phyloP scores from a whole-genome alignment of 345 rosid genomes.

The Salix viminalis region DNA sequence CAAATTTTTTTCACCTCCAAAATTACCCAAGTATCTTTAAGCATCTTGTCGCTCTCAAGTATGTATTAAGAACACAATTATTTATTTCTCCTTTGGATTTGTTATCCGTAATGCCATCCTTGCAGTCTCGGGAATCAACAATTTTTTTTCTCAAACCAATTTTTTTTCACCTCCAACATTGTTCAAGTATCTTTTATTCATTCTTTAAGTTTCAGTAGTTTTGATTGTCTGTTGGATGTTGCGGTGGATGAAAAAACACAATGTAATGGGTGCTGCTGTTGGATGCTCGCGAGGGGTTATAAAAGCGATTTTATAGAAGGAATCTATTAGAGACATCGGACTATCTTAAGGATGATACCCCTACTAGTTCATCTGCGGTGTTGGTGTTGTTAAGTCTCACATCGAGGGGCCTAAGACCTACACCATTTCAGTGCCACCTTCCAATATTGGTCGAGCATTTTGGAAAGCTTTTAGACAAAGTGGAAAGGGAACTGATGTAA shows the following conservation, averaged over 20 bases:
- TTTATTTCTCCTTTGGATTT: background rate
- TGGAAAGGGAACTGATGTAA: constrained; percentile 27
- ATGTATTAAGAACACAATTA: background rate
- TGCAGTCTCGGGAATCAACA: background rate
- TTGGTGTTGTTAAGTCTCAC: constrained; percentile 26
- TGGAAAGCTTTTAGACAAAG: constrained; percentile 27
- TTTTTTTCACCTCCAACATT: background rate
- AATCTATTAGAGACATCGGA: constrained; percentile 19
- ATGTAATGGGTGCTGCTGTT: background rate
- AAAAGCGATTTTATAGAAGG: constrained; percentile 23
- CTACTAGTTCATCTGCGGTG: constrained; percentile 17
- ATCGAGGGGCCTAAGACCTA: constrained; percentile 30
- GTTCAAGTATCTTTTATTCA: background rate
- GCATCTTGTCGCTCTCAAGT: background rate
- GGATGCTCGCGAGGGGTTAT: constrained; percentile 23
- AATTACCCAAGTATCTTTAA: background rate
- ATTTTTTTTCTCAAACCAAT: background rate
- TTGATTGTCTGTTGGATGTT: no score
- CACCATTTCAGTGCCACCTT: constrained; percentile 21
- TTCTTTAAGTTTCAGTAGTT: background rate
- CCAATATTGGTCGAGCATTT: constrained; percentile 32
- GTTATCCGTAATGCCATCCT: background rate
- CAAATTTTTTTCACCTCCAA: background rate
- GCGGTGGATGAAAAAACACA: background rate
- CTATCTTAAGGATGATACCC: constrained; percentile 16